Base-by-base conservation (phyloP, 2,329 filamentous ascomycete species). In the Ceratocystiopsis brevicomis region DNA sequence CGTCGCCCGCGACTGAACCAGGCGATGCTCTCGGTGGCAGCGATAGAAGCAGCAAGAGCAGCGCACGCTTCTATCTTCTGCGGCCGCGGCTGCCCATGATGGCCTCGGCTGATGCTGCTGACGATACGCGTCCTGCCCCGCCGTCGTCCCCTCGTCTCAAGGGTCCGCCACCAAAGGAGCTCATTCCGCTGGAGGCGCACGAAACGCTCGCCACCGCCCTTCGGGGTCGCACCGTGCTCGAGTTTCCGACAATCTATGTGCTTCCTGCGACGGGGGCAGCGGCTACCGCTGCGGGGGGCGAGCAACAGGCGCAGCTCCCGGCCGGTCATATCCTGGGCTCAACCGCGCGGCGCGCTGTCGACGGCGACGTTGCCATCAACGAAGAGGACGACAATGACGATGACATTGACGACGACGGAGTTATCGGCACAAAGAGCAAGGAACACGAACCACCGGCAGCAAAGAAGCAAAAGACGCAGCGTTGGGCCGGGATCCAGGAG, bases 221-320 rank as follows among this genome's bases (percentile, higher is more conserved):
- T 1, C 57, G 57, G n/a, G 65, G 67, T 10, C 69, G 68, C 32
- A 68, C 66, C 0, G 65, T 87, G 0, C 60, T 84, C 8, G 81
- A 86, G 52, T 86, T 77, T 47, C 81, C 81, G 1, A 84, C 79
- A 0, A 65, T 86, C 13, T 76, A 79, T 53, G 67, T 71, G 6
- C 60, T 81, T 9, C 57, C 65, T 0, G 48, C 51, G 42, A 33
- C 17, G 30, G 8, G 8, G 30, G 30, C 18, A 16, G 41, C 35
- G 6, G 38, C 36, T 35, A 34, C 6, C 11, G 35, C 25, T 19
- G 37, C 32, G 6, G 33, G 34, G 6, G 37, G 11, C 18, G 37
- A 35, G 15, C 36, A 16, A 13, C 37, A 19, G 37, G 16, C 4
- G 10, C 10, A 14, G 0, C 45, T 57, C n/a, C 55, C 57, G 1